Conservation (phyloP, 495 filamentous ascomycete species). For the Chaetomidium leptoderma region DNA sequence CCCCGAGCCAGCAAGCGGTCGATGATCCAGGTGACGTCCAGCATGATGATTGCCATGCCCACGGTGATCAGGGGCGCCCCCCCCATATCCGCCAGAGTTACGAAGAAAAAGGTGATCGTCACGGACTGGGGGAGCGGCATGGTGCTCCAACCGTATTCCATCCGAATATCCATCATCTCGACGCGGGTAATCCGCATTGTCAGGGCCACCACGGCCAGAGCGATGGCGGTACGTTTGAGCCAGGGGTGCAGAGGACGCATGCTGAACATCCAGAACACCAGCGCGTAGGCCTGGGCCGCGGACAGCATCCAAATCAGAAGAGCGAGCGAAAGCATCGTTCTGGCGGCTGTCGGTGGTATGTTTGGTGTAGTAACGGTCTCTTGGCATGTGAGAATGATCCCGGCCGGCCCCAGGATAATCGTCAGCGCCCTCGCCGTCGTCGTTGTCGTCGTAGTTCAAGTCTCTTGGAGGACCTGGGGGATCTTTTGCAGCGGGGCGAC, state of each 20-base stretch:
- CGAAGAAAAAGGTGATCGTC: background rate
- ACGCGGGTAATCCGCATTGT: background rate
- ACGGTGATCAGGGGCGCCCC: background rate
- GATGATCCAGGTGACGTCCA: conserved; percentile 1
- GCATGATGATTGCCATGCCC: background rate
- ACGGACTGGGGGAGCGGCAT: background rate
- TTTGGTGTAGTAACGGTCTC: conserved; percentile 1
- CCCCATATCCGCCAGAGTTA: conserved; percentile 6
- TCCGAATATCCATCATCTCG: background rate
- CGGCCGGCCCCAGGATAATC: conserved; percentile 10
- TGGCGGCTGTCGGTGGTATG: background rate
- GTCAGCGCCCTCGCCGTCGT: conserved; percentile 13
- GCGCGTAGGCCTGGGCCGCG: background rate
- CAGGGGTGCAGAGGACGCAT: background rate
- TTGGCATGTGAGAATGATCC: background rate
- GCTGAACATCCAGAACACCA: background rate
- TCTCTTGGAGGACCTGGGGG: conserved; percentile 20
- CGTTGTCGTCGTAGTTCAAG: conserved; percentile 34
- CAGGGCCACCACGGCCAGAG: background rate
- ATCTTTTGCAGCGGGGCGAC: conserved; percentile 21
- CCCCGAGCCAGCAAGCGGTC: conserved; percentile 7
- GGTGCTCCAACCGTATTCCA: background rate
- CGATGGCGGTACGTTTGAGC: background rate
- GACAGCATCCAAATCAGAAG: background rate
- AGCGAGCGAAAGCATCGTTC: background rate